A percentile compares a stretch with the other conserved stretches of the same genome.
These are phyloP conservation scores for Eutrema japonicum DNA, from an alignment of 345 rosid genomes.

Conservation along the genomic window DNA sequence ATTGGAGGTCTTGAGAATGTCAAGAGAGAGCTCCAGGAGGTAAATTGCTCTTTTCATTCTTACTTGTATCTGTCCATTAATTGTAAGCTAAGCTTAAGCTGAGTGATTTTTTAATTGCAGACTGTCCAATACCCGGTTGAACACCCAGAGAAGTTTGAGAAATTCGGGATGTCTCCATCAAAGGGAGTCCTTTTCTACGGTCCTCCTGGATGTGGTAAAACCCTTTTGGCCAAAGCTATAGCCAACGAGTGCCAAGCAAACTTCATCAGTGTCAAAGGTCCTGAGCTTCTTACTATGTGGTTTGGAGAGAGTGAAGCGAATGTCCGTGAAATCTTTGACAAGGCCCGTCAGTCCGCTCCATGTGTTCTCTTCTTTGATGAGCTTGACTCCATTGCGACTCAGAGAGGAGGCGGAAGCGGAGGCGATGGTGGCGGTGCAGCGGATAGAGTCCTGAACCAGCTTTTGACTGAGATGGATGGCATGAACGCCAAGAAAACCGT, in stretches of 20 bases:
- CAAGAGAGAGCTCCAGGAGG: conserved; percentile 98
- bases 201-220: conserved; percentile 98
- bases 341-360: conserved; percentile 98
- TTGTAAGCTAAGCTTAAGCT: conserved; percentile 6
- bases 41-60: conserved; percentile 31
- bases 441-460: conserved; percentile 95
- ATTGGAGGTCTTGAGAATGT: conserved; percentile 97
- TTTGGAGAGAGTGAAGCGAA: conserved; percentile 98
- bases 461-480: conserved; percentile 98
- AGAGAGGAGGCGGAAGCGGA: conserved; percentile 87
- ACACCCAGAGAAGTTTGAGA: conserved; percentile 98
- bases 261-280: conserved; percentile 97
- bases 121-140: conserved; percentile 99
- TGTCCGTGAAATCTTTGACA: conserved; percentile 94
- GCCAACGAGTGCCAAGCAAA: conserved; percentile 98
- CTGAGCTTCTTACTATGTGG: conserved; percentile 99
- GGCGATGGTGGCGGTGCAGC: conserved; percentile 98
- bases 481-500: conserved; percentile 98
- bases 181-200: conserved; percentile 98
- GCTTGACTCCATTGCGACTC: conserved; percentile 98
- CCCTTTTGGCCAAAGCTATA: conserved; percentile 95
- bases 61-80: conserved; percentile 20
- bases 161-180: conserved; percentile 98
- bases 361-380: conserved; percentile 97
- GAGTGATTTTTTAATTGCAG: conserved; percentile 47